Evolutionary conservation across 2,329 filamentous ascomycete species (phyloP).

Genomic region (Nigrograna mackinnonii): DNA sequence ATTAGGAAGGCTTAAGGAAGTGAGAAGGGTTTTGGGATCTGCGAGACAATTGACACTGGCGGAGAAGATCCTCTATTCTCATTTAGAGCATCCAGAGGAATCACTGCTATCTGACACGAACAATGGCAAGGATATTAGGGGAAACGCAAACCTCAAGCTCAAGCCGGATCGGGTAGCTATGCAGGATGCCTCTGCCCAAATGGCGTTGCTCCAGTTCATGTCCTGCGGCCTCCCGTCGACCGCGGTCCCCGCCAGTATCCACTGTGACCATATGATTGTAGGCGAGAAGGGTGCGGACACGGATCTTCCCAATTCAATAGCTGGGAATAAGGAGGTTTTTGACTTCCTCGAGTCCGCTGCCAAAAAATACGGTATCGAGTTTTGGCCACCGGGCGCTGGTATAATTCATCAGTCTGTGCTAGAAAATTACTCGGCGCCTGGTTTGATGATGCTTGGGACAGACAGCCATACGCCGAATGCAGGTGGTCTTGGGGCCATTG

Average conservation of each 20-base stretch:
- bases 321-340: slow-evolving; percentile 95
- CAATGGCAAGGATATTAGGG: slow-evolving; percentile 82
- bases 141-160: slow-evolving; percentile 90
- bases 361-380: slow-evolving; percentile 53
- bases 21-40: slow-evolving; percentile 71
- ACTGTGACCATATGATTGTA: slow-evolving; percentile 99
- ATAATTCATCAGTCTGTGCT: slow-evolving; percentile 89
- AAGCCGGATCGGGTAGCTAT: slow-evolving; percentile 98
- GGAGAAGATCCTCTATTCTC: slow-evolving; percentile 98
- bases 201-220: slow-evolving; percentile 99
- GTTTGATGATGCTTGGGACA: slow-evolving; percentile 97
- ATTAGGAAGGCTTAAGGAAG: slow-evolving; percentile 74
- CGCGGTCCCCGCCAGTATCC: slow-evolving; percentile 93
- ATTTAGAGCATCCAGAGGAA: slow-evolving; percentile 87
- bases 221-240: slow-evolving; percentile 87
- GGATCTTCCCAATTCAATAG: slow-evolving; percentile 83
- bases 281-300: slow-evolving; percentile 86
- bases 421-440: slow-evolving; percentile 97
- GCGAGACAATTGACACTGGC: slow-evolving; percentile 75
- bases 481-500: slow-evolving; percentile 90
- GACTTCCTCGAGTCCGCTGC: slow-evolving; percentile 90
- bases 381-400: slow-evolving; percentile 44
- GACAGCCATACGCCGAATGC: slow-evolving; percentile 98
- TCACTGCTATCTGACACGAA: slow-evolving; percentile 81
- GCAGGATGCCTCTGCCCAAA: slow-evolving; percentile 98